phyloP scores from a whole-genome alignment of 768 basidiomycete genomes.

The Boletus eberwhitei region DNA sequence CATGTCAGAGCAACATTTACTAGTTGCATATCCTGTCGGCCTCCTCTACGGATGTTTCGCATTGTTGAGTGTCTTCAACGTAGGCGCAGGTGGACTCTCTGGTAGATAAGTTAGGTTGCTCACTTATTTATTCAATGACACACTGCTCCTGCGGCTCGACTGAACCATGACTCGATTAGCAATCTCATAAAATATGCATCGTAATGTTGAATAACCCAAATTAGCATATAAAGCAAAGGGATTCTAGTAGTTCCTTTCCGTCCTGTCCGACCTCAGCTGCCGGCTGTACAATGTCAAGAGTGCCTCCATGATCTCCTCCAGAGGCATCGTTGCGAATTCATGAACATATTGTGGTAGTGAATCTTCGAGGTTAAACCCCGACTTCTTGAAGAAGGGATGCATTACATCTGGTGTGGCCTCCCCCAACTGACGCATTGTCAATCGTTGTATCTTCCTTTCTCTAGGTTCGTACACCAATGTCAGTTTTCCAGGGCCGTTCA shows the following conservation, averaged over 20 bases:
- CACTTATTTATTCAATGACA: slow-evolving; percentile 9
- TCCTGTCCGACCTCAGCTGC: slow-evolving; percentile 48
- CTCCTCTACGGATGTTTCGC: slow-evolving; percentile 94
- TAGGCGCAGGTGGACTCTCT: slow-evolving; percentile 34
- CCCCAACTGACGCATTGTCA: slow-evolving; percentile 81
- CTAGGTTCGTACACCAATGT: slow-evolving; percentile 51
- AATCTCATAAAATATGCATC: not conserved
- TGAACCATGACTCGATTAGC: not conserved
- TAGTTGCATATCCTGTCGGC: slow-evolving; percentile 96
- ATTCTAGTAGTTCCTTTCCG: slow-evolving; percentile 14
- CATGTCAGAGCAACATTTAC: slow-evolving; percentile 91
- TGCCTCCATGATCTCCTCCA: slow-evolving; percentile 83
- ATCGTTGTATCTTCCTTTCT: slow-evolving; percentile 68
- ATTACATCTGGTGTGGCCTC: slow-evolving; percentile 87
- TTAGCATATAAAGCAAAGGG: not conserved
- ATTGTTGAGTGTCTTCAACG: slow-evolving; percentile 86
- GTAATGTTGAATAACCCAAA: not conserved
- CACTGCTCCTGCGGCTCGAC: not conserved
- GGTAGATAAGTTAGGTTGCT: slow-evolving; percentile 29
- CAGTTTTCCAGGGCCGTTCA: slow-evolving; percentile 12
- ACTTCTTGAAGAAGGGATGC: slow-evolving; percentile 83
- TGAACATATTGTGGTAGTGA: slow-evolving; percentile 84
- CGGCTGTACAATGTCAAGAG: slow-evolving; percentile 73
- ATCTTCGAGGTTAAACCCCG: slow-evolving; percentile 80
- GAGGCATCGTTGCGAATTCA: slow-evolving; percentile 78